Conservation (phyloP, 2,329 filamentous ascomycete species). For the Cercospora nicotianae region DNA sequence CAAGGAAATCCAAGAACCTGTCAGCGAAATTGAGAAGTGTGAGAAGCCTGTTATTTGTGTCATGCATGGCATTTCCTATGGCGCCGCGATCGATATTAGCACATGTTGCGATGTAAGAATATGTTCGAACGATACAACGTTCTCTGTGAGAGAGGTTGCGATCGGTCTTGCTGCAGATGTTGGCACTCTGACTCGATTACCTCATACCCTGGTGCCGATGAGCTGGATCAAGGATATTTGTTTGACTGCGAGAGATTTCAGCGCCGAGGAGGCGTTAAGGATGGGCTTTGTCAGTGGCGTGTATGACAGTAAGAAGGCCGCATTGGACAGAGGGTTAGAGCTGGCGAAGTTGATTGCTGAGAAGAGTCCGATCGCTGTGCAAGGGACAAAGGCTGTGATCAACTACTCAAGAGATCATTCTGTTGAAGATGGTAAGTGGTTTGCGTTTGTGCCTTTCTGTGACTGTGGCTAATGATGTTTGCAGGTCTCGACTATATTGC, state of each 20-base stretch:
- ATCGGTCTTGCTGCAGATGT: conserved; percentile 79
- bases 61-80: conserved; percentile 74
- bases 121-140: conserved; percentile 55
- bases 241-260: conserved; percentile 69
- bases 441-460: conserved; percentile 50
- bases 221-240: conserved; percentile 81
- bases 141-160: conserved; percentile 78
- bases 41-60: conserved; percentile 87
- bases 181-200: conserved; percentile 71
- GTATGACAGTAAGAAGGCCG: conserved; percentile 59
- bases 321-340: conserved; percentile 60
- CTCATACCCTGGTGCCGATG: conserved; percentile 68
- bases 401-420: conserved; percentile 78
- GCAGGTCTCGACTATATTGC: conserved; percentile 27
- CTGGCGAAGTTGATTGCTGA: conserved; percentile 66
- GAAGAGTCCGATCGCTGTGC: conserved; percentile 88
- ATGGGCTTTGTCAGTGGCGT: conserved; percentile 72
- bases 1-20: conserved; percentile 74
- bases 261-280: conserved; percentile 64
- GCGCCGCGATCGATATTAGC: conserved; percentile 71
- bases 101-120: conserved; percentile 71
- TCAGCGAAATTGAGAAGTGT: conserved; percentile 76
- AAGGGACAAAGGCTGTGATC: conserved; percentile 82
- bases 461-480: conserved; percentile 49
- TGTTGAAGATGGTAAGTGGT: conserved; percentile 62